Percentiles rank a stretch among this genome's conserved stretches.
These are phyloP conservation scores for Lenwebbia sp. DNA, from an alignment of 345 rosid genomes.

Conservation along the genomic window DNA sequence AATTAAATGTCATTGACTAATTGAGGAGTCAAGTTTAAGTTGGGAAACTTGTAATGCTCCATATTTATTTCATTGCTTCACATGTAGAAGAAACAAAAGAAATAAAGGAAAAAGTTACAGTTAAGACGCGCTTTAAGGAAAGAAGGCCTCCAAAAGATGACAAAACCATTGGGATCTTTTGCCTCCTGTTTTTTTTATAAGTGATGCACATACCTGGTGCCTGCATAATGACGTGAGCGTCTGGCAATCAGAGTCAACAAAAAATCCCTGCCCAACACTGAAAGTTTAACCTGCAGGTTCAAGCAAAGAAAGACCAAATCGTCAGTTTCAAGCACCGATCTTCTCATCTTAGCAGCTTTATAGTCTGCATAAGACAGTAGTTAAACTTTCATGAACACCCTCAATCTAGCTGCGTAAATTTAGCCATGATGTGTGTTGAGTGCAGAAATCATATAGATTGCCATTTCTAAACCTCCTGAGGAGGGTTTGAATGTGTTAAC, in stretches of 20 bases:
- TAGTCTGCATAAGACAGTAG: neutral
- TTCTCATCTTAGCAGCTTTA: neutral
- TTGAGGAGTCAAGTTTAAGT: neutral
- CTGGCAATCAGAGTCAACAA: conserved; percentile 76
- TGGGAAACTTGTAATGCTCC: neutral
- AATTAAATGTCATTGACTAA: neutral
- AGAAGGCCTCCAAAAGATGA: neutral
- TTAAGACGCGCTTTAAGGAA: neutral
- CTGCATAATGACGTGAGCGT: conserved; percentile 92
- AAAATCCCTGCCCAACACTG: conserved; percentile 50
- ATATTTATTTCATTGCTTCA: neutral
- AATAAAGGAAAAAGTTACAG: neutral
- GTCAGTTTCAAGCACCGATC: neutral
- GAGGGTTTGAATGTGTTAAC: neutral
- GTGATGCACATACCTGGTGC: conserved; percentile 59
- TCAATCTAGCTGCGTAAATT: neutral
- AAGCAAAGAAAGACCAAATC: conserved; percentile 5
- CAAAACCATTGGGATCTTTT: neutral
- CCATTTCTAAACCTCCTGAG: neutral
- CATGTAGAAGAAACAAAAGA: neutral
- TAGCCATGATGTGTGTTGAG: neutral
- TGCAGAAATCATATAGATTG: neutral
- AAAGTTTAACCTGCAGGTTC: conserved; percentile 48
- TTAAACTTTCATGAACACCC: neutral
- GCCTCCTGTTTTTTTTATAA: neutral